A percentile compares a stretch with the other conserved stretches of the same genome.
Conservation (phyloP, 768 basidiomycete genomes). For the Amanita molliuscula region DNA sequence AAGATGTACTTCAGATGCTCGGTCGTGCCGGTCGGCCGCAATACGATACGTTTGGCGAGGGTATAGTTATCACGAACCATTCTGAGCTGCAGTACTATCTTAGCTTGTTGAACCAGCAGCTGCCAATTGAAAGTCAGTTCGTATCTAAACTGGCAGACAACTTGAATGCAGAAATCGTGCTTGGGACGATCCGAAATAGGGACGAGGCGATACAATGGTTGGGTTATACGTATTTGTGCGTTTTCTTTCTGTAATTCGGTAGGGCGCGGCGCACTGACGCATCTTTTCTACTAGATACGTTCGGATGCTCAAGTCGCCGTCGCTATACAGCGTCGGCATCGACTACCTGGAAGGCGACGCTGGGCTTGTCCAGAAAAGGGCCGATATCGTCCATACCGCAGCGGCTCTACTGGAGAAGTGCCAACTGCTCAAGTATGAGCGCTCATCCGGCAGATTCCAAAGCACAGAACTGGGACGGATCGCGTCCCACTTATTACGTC, state of each 20-base stretch:
- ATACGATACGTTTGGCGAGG: conserved; percentile 95
- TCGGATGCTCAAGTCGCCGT: conserved; percentile 86
- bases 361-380: conserved; percentile 82
- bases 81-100: conserved; percentile 96
- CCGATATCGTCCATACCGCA: conserved; percentile 88
- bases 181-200: conserved; percentile 88
- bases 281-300: conserved; percentile 55
- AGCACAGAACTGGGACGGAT: conserved; percentile 91
- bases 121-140: conserved; percentile 95
- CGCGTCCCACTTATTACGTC: conserved; percentile 94
- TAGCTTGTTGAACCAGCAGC: conserved; percentile 89
- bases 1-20: conserved; percentile 98
- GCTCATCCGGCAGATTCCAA: conserved; percentile 79
- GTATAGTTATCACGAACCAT: conserved; percentile 97
- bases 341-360: conserved; percentile 88
- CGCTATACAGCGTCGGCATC: conserved; percentile 76
- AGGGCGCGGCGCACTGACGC: background rate
- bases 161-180: conserved; percentile 92
- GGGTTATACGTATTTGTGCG: conserved; percentile 87
- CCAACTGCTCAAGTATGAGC: conserved; percentile 89
- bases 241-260: conserved; percentile 7
- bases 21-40: conserved; percentile 96
- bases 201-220: conserved; percentile 98
- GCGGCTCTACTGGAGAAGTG: conserved; percentile 92
- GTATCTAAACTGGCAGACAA: conserved; percentile 90